Evolutionary conservation across 768 basidiomycete genomes (phyloP).

Genomic region (Clitopilus hobsonii): DNA sequence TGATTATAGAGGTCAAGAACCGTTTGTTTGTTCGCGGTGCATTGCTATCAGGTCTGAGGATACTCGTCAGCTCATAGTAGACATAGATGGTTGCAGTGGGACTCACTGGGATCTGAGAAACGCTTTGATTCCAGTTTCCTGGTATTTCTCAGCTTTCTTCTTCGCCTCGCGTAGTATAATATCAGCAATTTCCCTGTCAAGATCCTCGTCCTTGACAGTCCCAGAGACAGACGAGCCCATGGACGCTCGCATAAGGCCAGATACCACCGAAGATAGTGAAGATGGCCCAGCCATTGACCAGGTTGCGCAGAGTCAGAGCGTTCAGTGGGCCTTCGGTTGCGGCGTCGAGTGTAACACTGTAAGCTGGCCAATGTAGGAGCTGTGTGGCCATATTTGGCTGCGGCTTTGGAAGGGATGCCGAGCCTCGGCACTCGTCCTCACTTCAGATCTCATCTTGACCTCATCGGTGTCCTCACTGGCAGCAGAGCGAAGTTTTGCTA

Average conservation of each 20-base stretch:
- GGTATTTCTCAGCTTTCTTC: conserved; percentile 80
- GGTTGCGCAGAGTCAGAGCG: too few relatives aligned
- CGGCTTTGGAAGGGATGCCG: not conserved
- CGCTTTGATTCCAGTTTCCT: conserved; percentile 72
- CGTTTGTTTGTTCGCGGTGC: conserved; percentile 81
- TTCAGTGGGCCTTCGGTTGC: too few relatives aligned
- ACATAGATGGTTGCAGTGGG: not conserved
- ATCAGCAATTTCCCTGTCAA: conserved; percentile 89
- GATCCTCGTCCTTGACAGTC: conserved; percentile 72
- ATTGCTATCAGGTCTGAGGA: conserved; percentile 56
- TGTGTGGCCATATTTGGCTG: conserved; percentile 15
- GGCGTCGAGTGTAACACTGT: too few relatives aligned
- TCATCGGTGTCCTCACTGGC: not conserved
- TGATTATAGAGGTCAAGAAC: conserved; percentile 80
- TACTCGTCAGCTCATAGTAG: not conserved
- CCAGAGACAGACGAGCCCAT: conserved; percentile 62
- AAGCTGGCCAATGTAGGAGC: not conserved
- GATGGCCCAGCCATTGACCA: not conserved
- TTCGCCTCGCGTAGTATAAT: conserved; percentile 91
- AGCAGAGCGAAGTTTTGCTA: not conserved
- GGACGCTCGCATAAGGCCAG: conserved; percentile 70
- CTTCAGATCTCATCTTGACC: not conserved
- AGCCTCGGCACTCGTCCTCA: not conserved
- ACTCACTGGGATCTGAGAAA: conserved; percentile 50
- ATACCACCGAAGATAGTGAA: conserved; percentile 79